These are phyloP conservation scores for Hypoxylon fragiforme DNA, from an alignment of 495 filamentous ascomycete species.

Conservation along the genomic window DNA sequence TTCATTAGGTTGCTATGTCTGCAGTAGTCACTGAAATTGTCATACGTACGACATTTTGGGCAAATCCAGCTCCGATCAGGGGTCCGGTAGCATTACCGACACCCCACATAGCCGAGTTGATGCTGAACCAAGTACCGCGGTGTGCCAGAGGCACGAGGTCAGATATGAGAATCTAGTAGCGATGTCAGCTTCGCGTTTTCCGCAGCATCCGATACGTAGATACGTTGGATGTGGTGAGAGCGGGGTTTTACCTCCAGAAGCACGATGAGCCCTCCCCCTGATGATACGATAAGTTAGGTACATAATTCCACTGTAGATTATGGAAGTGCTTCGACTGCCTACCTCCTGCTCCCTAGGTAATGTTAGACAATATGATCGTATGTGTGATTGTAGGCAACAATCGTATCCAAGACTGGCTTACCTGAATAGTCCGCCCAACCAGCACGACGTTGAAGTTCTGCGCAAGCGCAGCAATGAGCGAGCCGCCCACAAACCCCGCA, in stretches of 20 bases:
- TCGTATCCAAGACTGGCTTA: not conserved
- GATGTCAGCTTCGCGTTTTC: not conserved
- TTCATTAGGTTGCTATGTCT: not conserved
- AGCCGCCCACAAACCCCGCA: constrained; percentile 59
- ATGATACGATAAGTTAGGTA: constrained; percentile 1
- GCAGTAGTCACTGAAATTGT: constrained; percentile 45
- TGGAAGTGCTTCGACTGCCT: not conserved
- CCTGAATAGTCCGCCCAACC: constrained; percentile 65
- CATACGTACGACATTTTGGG: constrained; percentile 50
- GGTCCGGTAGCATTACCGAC: constrained; percentile 70
- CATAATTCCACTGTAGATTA: too few species aligned
- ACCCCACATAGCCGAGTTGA: constrained; percentile 60
- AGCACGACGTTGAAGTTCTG: constrained; percentile 63
- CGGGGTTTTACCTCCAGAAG: constrained; percentile 57
- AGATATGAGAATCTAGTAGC: constrained; percentile 53
- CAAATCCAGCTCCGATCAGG: constrained; percentile 68
- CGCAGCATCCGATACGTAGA: too few species aligned
- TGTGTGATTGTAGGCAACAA: too few species aligned
- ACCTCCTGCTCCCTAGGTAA: constrained; percentile 56
- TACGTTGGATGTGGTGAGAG: not conserved
- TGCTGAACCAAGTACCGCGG: constrained; percentile 51
- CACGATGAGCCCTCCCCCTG: constrained; percentile 65
- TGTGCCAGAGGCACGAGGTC: constrained; percentile 61
- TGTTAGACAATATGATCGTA: not conserved
- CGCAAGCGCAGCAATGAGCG: constrained; percentile 62